phyloP scores from a whole-genome alignment of 768 basidiomycete species.

The Kwoniella pini region DNA sequence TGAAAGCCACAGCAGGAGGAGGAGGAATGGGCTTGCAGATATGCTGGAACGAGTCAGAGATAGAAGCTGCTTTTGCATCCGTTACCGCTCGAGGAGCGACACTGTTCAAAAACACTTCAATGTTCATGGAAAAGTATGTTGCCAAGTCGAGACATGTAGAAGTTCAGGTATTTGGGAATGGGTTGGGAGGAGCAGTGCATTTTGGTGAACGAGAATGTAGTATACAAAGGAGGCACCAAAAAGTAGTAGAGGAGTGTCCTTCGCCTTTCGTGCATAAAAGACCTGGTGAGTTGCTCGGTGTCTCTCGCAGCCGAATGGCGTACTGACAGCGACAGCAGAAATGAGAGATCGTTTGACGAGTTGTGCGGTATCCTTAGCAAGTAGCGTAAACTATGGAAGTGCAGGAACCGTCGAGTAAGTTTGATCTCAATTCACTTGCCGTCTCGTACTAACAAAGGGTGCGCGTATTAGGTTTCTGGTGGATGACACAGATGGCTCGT shows the following conservation, averaged over 20 bases:
- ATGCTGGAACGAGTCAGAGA: constrained; percentile 53
- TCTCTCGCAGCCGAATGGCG: background rate
- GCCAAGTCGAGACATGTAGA: constrained; percentile 66
- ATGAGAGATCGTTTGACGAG: constrained; percentile 60
- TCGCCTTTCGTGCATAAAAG: constrained; percentile 62
- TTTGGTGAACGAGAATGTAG: constrained; percentile 73
- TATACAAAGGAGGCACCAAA: constrained; percentile 69
- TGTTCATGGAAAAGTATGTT: constrained; percentile 67
- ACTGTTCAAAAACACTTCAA: constrained; percentile 60
- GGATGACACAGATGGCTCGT: constrained; percentile 57
- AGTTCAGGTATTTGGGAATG: constrained; percentile 67
- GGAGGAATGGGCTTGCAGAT: constrained; percentile 70
- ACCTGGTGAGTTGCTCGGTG: constrained; percentile 56
- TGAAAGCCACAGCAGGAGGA: constrained; percentile 70
- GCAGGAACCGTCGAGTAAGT: constrained; percentile 70
- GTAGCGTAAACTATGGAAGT: constrained; percentile 62
- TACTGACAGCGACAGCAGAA: constrained; percentile 47
- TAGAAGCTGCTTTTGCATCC: constrained; percentile 30
- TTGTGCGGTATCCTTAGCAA: constrained; percentile 62
- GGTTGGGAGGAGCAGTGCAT: constrained; percentile 61
- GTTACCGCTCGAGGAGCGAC: constrained; percentile 50
- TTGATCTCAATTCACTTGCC: no score
- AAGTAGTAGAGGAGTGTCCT: constrained; percentile 70
- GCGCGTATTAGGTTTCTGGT: constrained; percentile 28
- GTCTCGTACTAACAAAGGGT: background rate